Percentiles rank a stretch among this genome's conserved stretches.
phyloP scores from a whole-genome alignment of 441 rosid species.

The Iberis amara region DNA sequence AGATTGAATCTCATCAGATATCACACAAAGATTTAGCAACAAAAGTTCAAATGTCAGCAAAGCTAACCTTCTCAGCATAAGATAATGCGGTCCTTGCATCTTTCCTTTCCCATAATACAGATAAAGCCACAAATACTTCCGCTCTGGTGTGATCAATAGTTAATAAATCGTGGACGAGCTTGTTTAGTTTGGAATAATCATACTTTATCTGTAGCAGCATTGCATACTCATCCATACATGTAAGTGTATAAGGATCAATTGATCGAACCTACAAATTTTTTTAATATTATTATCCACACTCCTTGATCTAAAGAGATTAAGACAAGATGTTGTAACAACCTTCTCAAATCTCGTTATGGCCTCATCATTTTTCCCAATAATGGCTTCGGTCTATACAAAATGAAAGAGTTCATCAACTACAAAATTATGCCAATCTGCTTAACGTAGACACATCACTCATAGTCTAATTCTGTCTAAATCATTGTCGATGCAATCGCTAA shows the following conservation, averaged over 20 bases:
- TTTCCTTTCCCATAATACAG: conserved; percentile 81
- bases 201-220: conserved; percentile 83
- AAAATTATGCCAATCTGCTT: conserved; percentile 12
- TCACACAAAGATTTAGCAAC: conserved; percentile 1
- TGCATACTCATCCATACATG: conserved; percentile 96
- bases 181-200: conserved; percentile 72
- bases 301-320: background rate
- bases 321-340: conserved; percentile 36
- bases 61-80: conserved; percentile 88
- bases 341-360: conserved; percentile 86
- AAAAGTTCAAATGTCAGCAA: conserved; percentile 12
- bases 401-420: conserved; percentile 24
- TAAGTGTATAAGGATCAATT: conserved; percentile 76
- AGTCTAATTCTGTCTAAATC: background rate
- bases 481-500: conserved; percentile 22
- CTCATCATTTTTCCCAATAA: conserved; percentile 84
- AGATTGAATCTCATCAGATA: conserved; percentile 29
- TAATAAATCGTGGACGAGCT: conserved; percentile 84
- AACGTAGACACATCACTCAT: background rate
- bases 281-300: conserved; percentile 4
- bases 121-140: conserved; percentile 82
- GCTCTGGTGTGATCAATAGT: conserved; percentile 79
- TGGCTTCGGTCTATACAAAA: conserved; percentile 76
- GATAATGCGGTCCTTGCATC: conserved; percentile 79
- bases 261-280: conserved; percentile 67